These are phyloP conservation scores for Yamadazyma triangularis DNA, from an alignment of 1,139 yeast genomes.

Conservation along the genomic window DNA sequence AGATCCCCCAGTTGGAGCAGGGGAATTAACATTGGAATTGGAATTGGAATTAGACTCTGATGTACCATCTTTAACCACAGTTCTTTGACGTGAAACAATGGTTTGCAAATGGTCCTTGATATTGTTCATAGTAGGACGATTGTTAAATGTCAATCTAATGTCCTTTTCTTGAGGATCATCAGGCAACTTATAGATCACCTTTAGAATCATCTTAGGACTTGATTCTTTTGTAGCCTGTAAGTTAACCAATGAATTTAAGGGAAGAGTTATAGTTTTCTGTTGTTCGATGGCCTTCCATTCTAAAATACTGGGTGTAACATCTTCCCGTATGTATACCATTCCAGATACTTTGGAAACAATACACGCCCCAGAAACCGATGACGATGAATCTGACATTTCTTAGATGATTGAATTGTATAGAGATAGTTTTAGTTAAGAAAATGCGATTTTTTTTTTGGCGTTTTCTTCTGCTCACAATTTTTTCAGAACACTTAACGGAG, in stretches of 20 bases:
- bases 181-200: slow-evolving; percentile 41
- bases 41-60: slow-evolving; percentile 17
- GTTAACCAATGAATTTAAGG: slow-evolving; percentile 50
- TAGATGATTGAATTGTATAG: too few relatives aligned
- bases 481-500: too few relatives aligned
- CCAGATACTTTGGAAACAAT: slow-evolving; percentile 64
- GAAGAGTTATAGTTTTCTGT: slow-evolving; percentile 43
- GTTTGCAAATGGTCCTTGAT: slow-evolving; percentile 68
- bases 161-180: slow-evolving; percentile 32
- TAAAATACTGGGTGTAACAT: slow-evolving; percentile 57
- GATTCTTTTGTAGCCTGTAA: slow-evolving; percentile 74
- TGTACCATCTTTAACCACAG: slow-evolving; percentile 32
- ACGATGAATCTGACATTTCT: too few relatives aligned
- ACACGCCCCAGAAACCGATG: slow-evolving; percentile 57
- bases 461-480: too few relatives aligned
- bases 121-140: slow-evolving; percentile 71
- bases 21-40: neutral
- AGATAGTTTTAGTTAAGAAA: too few relatives aligned
- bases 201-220: slow-evolving; percentile 65
- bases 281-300: slow-evolving; percentile 72
- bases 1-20: slow-evolving; percentile 17
- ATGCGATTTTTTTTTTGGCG: too few relatives aligned
- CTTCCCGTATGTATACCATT: slow-evolving; percentile 61
- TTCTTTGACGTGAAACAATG: slow-evolving; percentile 63
- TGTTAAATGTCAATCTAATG: slow-evolving; percentile 59